Conservation (phyloP, 768 basidiomycete genomes). For the Melanogaster broomeanus region DNA sequence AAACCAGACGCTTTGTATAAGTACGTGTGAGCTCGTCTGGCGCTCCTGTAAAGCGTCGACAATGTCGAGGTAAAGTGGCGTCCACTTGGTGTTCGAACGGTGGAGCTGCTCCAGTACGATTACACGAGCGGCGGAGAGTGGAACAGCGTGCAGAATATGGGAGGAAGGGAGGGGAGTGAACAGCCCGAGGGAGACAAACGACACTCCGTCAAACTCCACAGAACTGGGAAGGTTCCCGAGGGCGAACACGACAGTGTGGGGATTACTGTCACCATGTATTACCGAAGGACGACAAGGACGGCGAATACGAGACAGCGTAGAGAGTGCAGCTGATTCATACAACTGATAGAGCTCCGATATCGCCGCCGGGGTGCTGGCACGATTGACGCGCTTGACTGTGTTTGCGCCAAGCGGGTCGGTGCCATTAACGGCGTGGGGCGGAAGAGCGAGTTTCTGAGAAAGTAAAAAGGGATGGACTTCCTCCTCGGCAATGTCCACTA, state of each 20-base stretch:
- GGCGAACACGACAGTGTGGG: conserved; percentile 69
- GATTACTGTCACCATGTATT: conserved; percentile 51
- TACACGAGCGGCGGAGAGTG: conserved; percentile 62
- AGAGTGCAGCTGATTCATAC: conserved; percentile 69
- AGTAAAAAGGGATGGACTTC: conserved; percentile 62
- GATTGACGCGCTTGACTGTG: not conserved
- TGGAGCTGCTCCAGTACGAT: conserved; percentile 82
- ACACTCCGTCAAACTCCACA: conserved; percentile 54
- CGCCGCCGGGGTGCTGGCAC: conserved; percentile 8
- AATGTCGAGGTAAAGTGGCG: conserved; percentile 83
- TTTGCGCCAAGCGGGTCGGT: not conserved
- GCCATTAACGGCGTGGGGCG: conserved; percentile 21
- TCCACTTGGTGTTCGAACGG: conserved; percentile 82
- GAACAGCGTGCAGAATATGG: conserved; percentile 58
- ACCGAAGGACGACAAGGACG: conserved; percentile 60
- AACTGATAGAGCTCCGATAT: conserved; percentile 43
- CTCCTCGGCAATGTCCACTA: conserved; percentile 59
- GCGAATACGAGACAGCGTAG: conserved; percentile 62
- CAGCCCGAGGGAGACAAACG: conserved; percentile 65
- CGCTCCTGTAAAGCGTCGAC: conserved; percentile 69
- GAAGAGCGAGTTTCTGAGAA: conserved; percentile 35
- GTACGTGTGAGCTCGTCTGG: conserved; percentile 47
- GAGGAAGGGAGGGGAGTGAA: conserved; percentile 66
- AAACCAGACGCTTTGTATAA: conserved; percentile 64
- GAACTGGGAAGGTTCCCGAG: conserved; percentile 55